phyloP scores from a whole-genome alignment of 2,329 filamentous ascomycete species.

The Chalara sp. region DNA sequence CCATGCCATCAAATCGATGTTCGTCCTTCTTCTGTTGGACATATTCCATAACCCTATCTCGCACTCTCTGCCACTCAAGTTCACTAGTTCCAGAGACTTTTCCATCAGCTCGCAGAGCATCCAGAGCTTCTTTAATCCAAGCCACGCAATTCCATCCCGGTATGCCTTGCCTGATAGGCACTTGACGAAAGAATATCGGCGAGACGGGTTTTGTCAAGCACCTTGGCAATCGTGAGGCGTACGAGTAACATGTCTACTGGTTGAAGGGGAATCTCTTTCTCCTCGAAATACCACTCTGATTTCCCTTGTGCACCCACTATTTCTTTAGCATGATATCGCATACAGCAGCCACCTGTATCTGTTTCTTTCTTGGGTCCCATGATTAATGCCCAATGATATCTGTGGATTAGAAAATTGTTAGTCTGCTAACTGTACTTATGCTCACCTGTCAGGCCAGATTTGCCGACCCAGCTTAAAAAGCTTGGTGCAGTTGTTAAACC shows the following conservation, averaged over 20 bases:
- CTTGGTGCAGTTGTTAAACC: neutral
- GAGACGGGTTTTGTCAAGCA: neutral
- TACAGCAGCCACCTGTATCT: slow-evolving; percentile 16
- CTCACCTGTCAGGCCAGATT: neutral
- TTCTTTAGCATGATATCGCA: neutral
- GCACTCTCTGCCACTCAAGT: slow-evolving; percentile 32
- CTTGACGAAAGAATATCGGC: neutral
- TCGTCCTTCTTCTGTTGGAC: slow-evolving; percentile 26
- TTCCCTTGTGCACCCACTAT: neutral
- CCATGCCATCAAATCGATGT: slow-evolving; percentile 12
- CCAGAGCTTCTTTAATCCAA: slow-evolving; percentile 33
- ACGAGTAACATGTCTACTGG: neutral
- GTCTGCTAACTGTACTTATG: neutral
- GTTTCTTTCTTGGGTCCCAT: slow-evolving; percentile 22
- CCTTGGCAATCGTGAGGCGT: neutral
- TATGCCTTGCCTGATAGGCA: neutral
- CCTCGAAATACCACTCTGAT: neutral
- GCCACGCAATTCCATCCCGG: neutral
- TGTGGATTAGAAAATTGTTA: slow-evolving; percentile 4
- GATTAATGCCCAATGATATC: slow-evolving; percentile 26
- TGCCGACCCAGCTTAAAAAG: neutral
- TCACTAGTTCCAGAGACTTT: slow-evolving; percentile 31
- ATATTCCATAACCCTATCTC: slow-evolving; percentile 29
- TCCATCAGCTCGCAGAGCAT: slow-evolving; percentile 28
- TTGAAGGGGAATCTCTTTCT: neutral